Conservation (phyloP, 306 rosid species). For the Lathyrus oleraceus region DNA sequence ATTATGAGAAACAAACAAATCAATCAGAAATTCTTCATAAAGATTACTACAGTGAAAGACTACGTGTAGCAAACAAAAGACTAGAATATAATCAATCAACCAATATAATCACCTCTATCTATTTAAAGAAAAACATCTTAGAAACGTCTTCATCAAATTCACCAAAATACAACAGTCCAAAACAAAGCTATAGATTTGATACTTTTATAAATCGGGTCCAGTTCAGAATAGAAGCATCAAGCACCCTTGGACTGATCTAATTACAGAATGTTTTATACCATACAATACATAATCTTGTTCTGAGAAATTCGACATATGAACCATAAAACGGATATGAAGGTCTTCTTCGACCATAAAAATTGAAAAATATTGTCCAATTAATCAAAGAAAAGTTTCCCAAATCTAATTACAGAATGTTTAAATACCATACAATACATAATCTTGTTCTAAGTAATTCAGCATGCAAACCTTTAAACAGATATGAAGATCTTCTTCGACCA, state of each 20-base stretch:
- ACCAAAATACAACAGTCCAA: background rate
- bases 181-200: too few relatives aligned
- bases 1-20: background rate
- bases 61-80: background rate
- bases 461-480: background rate
- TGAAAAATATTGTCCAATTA: background rate
- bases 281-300: background rate
- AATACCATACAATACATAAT: background rate
- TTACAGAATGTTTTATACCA: too few relatives aligned
- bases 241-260: background rate
- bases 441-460: background rate
- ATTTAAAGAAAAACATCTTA: background rate
- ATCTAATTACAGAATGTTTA: background rate
- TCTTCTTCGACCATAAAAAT: background rate
- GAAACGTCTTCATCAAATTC: background rate
- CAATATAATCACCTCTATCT: background rate
- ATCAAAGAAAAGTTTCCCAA: background rate
- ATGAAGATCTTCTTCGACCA: background rate
- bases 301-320: background rate
- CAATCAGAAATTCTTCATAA: background rate
- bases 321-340: background rate
- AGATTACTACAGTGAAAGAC: background rate
- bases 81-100: background rate
- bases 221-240: background rate
- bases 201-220: background rate